These are phyloP conservation scores for Backusella westeae DNA, from an alignment of 192 early-diverging fungal genomes.

Conservation along the genomic window DNA sequence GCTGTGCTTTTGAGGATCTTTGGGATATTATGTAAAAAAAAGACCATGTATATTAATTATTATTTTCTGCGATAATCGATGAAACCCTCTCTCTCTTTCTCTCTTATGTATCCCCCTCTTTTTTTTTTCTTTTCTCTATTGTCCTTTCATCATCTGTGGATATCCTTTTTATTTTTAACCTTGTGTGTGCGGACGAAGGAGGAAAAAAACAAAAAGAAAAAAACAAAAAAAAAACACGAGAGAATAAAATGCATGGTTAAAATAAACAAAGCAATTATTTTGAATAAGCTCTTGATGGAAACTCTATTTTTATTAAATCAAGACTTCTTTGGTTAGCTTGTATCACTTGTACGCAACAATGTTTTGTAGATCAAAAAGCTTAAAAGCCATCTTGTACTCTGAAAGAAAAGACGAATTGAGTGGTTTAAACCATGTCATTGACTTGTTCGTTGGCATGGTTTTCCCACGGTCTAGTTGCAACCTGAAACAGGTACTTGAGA, in stretches of 20 bases:
- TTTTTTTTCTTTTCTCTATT: neutral
- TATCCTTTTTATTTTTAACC: neutral
- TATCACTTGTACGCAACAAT: neutral
- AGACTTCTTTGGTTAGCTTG: neutral
- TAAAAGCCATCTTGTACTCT: too few species aligned
- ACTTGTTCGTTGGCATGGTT: too few species aligned
- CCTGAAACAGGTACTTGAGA: too few species aligned
- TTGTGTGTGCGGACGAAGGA: neutral
- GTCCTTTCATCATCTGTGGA: neutral
- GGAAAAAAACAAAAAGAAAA: neutral
- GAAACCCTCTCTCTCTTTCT: neutral
- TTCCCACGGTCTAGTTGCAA: too few species aligned
- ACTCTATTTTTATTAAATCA: neutral
- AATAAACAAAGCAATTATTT: conserved; percentile 38
- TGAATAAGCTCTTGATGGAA: too few species aligned
- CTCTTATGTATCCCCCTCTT: neutral
- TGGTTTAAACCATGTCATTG: too few species aligned
- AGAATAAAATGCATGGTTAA: neutral
- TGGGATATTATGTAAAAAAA: conserved; percentile 73
- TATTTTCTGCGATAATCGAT: neutral
- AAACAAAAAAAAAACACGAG: neutral
- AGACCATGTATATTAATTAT: neutral
- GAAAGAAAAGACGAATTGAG: too few species aligned
- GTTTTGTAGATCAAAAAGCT: neutral
- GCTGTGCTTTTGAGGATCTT: conserved; percentile 83